Conservation (phyloP, 768 basidiomycete species). For the Leccinum ochraceum region DNA sequence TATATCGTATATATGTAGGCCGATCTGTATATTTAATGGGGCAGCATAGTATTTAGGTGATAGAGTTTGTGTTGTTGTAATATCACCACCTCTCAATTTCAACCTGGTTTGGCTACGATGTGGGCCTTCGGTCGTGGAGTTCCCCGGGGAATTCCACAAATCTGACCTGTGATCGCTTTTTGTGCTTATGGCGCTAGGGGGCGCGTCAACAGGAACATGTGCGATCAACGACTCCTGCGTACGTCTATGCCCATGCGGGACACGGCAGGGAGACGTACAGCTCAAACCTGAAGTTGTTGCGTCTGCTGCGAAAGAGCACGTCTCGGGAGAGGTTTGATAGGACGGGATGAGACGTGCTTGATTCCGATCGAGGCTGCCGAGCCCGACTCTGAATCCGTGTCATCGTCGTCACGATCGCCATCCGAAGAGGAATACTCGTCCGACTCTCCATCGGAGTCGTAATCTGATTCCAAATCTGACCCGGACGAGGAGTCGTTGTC, state of each 20-base stretch:
- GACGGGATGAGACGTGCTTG: constrained; percentile 43
- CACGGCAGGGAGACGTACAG: neutral
- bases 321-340: constrained; percentile 50
- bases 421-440: constrained; percentile 9
- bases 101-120: neutral
- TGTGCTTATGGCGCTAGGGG: neutral
- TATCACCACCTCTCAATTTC: neutral
- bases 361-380: constrained; percentile 32
- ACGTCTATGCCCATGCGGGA: neutral
- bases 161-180: neutral
- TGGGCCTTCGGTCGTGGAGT: neutral
- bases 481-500: constrained; percentile 9
- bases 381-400: constrained; percentile 18
- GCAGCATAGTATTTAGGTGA: constrained; percentile 5
- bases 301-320: constrained; percentile 27
- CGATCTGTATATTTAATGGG: constrained; percentile 5
- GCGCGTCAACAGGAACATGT: neutral
- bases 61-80: constrained; percentile 8
- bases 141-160: neutral
- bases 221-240: neutral
- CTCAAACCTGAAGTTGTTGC: constrained; percentile 36
- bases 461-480: constrained; percentile 15
- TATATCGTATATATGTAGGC: constrained; percentile 4
- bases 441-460: constrained; percentile 15
- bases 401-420: constrained; percentile 6